Base-by-base conservation (phyloP, 2,329 filamentous ascomycete genomes). In the Trichoderma oligosporum region DNA sequence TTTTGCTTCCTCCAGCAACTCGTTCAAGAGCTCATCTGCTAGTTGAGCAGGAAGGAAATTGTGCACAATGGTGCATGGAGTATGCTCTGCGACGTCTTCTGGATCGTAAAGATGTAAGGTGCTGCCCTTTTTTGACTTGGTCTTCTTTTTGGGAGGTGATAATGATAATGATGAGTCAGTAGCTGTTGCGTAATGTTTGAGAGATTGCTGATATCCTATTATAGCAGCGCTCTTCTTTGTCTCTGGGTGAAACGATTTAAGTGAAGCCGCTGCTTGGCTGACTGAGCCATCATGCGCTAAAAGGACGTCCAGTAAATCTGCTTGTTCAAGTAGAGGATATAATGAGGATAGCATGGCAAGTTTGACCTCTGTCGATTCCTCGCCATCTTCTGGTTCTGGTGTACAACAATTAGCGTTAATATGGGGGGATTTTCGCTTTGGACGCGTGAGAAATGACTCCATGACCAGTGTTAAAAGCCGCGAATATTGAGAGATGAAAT, bases 31-130 rank as follows among this genome's bases (percentile, higher is more conserved):
- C 1, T 80, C 78, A 62, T 91, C 87, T 36, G 94, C 93, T 58
- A 88, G 79, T 2, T 85, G 77, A 0, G 78, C 27, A 0, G 90
- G 85, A 0, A 99, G 77, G 64, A 97, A 97, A 66, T 96, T 94
- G 72, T 96, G 91, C 56, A 97, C 85, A 62, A 97, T 88, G 9
- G 89, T 92, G 73, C 92, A 97, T 1, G 94, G 91, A 0, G 93
- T 96, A 67, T 96, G 82, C 22, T 82, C 79, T 47, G 89, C 87
- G 44, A 97, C 83, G 64, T 96, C 91, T 36, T 84, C 78, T 0
- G 92, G 89, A 39, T 89, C 84, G 71, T 88, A 97, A 0, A 97
- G 77, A 67, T 93, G 88, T 2, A 97, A 73, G 0, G 93, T 97
- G 64, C 84, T 83, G 11, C 92, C 93, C 68, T 87, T 95, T 65